These are phyloP conservation scores for Aureobasidium sp. DNA, from an alignment of 2,329 filamentous ascomycete genomes.

Conservation along the genomic window DNA sequence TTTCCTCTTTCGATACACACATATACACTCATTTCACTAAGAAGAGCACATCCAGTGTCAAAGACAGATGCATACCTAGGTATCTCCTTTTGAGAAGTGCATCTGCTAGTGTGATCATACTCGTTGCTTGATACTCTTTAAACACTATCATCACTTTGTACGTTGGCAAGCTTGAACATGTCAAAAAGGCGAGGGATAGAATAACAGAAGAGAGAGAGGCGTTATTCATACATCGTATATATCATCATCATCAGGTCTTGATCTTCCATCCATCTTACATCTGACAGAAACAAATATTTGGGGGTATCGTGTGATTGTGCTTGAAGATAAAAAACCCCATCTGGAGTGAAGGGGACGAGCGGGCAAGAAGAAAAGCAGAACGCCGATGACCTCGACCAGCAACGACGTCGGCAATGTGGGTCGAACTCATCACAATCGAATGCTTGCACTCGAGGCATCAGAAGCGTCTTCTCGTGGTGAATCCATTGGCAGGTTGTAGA, in stretches of 20 bases:
- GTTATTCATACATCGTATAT: background rate
- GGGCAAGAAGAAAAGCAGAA: background rate
- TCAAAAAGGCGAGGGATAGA: background rate
- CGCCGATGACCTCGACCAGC: background rate
- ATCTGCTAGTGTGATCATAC: too few species aligned
- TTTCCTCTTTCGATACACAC: too few species aligned
- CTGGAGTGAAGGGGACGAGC: background rate
- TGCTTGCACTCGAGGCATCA: background rate
- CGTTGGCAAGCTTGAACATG: too few species aligned
- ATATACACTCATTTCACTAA: too few species aligned
- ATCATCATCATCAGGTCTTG: background rate
- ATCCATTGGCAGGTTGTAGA: background rate
- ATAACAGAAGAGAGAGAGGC: background rate
- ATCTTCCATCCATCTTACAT: background rate
- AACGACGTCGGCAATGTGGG: background rate
- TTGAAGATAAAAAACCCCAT: background rate
- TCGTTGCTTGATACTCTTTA: too few species aligned
- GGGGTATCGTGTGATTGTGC: background rate
- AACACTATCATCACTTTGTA: too few species aligned
- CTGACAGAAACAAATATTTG: background rate
- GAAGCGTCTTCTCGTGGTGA: background rate
- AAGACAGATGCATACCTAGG: too few species aligned
- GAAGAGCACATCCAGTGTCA: too few species aligned
- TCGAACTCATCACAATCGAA: background rate
- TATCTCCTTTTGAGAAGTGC: too few species aligned